Evolutionary conservation across 345 rosid genomes (phyloP).

Genomic region (Angophora floribunda): DNA sequence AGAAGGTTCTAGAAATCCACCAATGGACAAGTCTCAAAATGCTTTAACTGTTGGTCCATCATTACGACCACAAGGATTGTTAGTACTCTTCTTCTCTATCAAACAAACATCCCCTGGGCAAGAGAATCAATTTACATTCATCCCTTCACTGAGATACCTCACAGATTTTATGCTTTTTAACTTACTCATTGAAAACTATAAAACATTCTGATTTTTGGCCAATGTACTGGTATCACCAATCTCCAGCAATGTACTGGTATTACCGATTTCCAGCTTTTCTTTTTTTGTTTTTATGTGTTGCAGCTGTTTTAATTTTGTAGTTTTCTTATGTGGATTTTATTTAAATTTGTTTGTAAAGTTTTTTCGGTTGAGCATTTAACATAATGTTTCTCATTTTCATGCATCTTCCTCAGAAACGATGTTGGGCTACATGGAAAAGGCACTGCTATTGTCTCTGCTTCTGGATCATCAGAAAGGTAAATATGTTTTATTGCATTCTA

Average conservation of each 20-base stretch:
- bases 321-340: not conserved
- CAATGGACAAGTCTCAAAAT: slow-evolving; percentile 44
- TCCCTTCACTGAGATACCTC: not conserved
- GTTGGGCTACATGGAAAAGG: slow-evolving; percentile 50
- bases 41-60: slow-evolving; percentile 83
- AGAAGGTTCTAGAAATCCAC: slow-evolving; percentile 42
- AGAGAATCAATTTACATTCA: not conserved
- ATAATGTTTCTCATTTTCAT: not conserved
- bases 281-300: not conserved
- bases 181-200: not conserved
- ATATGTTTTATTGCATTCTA: not conserved
- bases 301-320: not conserved
- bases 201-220: not conserved
- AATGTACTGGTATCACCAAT: not conserved
- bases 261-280: not conserved
- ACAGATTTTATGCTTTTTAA: not conserved
- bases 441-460: slow-evolving; percentile 46
- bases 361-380: not conserved
- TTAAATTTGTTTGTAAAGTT: not conserved
- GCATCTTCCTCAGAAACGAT: slow-evolving; percentile 33
- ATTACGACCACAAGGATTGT: slow-evolving; percentile 52
- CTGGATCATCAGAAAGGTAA: slow-evolving; percentile 78
- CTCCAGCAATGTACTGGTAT: not conserved
- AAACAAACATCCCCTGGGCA: not conserved
- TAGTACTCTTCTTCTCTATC: slow-evolving; percentile 11